Evolutionary conservation across 1,284 basidiomycete species (phyloP).

Genomic region (Hortiboletus rubellus): DNA sequence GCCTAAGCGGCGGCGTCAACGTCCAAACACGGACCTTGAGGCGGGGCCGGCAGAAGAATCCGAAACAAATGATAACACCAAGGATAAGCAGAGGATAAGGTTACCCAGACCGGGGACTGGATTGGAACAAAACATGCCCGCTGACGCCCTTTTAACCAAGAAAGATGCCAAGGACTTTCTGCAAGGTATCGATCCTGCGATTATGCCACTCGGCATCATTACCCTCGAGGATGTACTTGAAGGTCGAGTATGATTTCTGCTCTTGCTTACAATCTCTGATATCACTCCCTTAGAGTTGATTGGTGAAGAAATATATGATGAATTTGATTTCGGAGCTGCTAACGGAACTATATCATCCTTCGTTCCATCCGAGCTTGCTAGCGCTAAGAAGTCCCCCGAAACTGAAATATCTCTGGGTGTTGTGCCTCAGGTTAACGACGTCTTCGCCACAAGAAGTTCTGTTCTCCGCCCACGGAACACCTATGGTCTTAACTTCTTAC

Average conservation of each 20-base stretch:
- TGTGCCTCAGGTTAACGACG: conserved; percentile 32
- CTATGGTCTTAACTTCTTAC: conserved; percentile 49
- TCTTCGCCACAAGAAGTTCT: conserved; percentile 25
- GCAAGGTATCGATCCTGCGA: conserved; percentile 68
- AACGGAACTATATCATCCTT: conserved; percentile 57
- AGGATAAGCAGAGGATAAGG: conserved; percentile 41
- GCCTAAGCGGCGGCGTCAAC: conserved; percentile 23
- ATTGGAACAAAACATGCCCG: conserved; percentile 80
- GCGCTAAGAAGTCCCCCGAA: conserved; percentile 22
- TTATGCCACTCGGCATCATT: conserved; percentile 88
- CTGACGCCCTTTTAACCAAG: conserved; percentile 75
- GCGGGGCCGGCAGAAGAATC: conserved; percentile 30
- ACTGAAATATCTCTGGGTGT: conserved; percentile 23
- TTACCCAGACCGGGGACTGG: conserved; percentile 43
- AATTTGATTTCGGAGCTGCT: conserved; percentile 77
- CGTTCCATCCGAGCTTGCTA: conserved; percentile 43
- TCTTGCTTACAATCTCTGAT: conserved; percentile 3
- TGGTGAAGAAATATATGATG: conserved; percentile 88
- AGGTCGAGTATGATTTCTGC: conserved; percentile 44
- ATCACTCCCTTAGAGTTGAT: conserved; percentile 62
- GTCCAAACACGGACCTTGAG: conserved; percentile 38
- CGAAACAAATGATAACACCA: conserved; percentile 26
- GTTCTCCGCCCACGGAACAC: conserved; percentile 47
- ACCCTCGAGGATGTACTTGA: conserved; percentile 92
- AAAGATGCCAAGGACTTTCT: conserved; percentile 75